Evolutionary conservation across 192 early-diverging fungal species (phyloP).

Genomic region (Coemansia sp.): DNA sequence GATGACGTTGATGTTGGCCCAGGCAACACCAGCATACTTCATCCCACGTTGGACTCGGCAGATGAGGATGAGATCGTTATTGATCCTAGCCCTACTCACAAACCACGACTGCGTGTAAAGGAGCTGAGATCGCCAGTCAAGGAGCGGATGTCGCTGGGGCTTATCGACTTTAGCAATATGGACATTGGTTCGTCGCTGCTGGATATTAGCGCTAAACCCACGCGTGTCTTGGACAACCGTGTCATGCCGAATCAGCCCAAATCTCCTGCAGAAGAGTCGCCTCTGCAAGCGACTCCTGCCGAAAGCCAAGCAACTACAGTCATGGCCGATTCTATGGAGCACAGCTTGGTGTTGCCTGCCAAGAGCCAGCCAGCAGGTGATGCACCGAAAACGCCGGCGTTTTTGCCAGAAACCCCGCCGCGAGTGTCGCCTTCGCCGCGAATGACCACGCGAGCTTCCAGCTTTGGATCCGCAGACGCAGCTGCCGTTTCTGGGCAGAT

Average conservation of each 20-base stretch:
- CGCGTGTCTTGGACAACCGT: background rate
- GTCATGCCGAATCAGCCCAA: too few relatives aligned
- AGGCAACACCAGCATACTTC: too few relatives aligned
- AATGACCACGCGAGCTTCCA: constrained; percentile 2
- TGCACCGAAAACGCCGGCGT: background rate
- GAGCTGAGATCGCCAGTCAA: constrained; percentile 26
- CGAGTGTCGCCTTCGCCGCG: constrained; percentile 25
- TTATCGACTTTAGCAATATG: constrained; percentile 50
- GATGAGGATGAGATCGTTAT: constrained; percentile 19
- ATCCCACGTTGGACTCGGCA: constrained; percentile 9
- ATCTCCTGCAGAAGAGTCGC: too few relatives aligned
- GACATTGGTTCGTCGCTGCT: constrained; percentile 35
- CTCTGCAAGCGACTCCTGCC: background rate
- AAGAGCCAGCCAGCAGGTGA: background rate
- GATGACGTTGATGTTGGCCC: background rate
- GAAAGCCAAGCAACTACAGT: constrained; percentile 39
- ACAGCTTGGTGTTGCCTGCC: background rate
- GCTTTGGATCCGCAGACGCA: constrained; percentile 2
- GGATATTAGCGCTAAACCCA: constrained; percentile 13
- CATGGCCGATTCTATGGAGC: background rate
- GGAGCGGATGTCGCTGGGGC: constrained; percentile 42
- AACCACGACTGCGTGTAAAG: constrained; percentile 14
- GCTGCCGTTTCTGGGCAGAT: constrained; percentile 3
- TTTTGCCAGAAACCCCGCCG: constrained; percentile 29
- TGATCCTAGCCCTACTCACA: background rate